Evolutionary conservation across 2,329 filamentous ascomycete genomes (phyloP), one percentile per base, ranked within the genome.

Genomic region (Amylocarpus encephaloides): DNA sequence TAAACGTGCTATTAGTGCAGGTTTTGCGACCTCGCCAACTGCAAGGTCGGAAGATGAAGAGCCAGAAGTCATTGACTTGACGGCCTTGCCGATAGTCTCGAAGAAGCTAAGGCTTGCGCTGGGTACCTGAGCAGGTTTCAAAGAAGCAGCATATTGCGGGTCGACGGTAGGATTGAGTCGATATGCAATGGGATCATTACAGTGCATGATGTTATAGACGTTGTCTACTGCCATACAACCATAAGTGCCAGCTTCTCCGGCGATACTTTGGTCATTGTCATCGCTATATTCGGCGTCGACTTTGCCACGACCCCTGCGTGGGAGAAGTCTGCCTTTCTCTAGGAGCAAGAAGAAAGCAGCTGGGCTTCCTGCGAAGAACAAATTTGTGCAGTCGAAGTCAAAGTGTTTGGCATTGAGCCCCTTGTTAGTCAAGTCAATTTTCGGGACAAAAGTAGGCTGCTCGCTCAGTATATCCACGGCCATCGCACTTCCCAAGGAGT

Each of bases 161-260:
- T 98, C 93, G 38, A 97, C 83, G 3, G 91, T 85, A 18, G 91
- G 89, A 62, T 96, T 98, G 51, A 97, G 79, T 13, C 92, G 78
- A 67, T 96, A 97, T 1, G 91, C 88, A 50, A 98, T 94, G 1
- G 93, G 79, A 60, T 82, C 80, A 59, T 82, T 78, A 54, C 75
- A 76, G 35, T 66, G 79, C 64, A 97, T 80, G 56, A 98, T 79
- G 62, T 98, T 98, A 74, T 97, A 98, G 50, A 98, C 79, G 66
- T 97, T 98, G 70, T 97, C 89, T 1, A 97, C 86, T 0, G 92
- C 88, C 26, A 97, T 73, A 66, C 93, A 97, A 15, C 93, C 93
- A 66, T 95, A 95, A 5, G 75, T 80, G 29, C 88, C 90, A 15
- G 77, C 77, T 36, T 89, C 80, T n/a, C 86, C 87, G n/a, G 85